phyloP scores from a whole-genome alignment of 139 green algal species.

The Mychonastes homosphaera region DNA sequence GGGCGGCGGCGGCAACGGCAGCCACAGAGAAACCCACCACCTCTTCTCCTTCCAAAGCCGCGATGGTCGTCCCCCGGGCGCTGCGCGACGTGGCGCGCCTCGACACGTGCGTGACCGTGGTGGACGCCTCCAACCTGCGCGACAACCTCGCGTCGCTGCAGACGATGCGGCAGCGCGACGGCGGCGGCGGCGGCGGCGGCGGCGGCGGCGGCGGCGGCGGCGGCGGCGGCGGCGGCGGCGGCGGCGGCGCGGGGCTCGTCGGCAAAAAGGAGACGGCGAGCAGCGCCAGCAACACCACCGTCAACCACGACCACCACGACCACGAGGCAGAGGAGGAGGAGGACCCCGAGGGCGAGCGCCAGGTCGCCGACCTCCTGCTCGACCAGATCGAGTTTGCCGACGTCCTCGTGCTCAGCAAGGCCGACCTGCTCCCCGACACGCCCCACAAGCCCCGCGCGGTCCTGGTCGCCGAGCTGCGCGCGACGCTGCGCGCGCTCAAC shows the following conservation, averaged over 20 bases:
- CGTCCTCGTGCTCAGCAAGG: slow-evolving; percentile 76
- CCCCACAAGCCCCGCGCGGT: neutral
- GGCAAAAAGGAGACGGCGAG: too few relatives aligned
- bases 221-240: neutral
- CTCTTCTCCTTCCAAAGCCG: too few relatives aligned
- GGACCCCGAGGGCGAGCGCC: slow-evolving; percentile 38
- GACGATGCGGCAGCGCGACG: slow-evolving; percentile 20
- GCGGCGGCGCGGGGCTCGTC: neutral
- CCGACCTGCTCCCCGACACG: slow-evolving; percentile 4
- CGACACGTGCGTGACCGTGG: slow-evolving; percentile 63
- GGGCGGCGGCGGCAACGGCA: neutral
- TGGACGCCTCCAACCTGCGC: slow-evolving; percentile 45
- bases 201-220: too few relatives aligned
- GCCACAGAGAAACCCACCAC: too few relatives aligned
- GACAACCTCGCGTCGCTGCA: slow-evolving; percentile 32
- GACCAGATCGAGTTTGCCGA: slow-evolving; percentile 73
- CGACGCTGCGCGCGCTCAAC: slow-evolving; percentile 41
- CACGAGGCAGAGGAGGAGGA: slow-evolving; percentile 15
- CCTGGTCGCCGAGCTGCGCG: slow-evolving; percentile 9
- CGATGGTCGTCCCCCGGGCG: neutral
- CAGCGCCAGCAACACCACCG: neutral
- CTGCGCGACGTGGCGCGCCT: slow-evolving; percentile 38
- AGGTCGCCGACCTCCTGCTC: slow-evolving; percentile 55
- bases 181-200: neutral
- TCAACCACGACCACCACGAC: neutral